phyloP scores from a whole-genome alignment of 169 alveolate species.

The Plasmodium blacklocki region DNA sequence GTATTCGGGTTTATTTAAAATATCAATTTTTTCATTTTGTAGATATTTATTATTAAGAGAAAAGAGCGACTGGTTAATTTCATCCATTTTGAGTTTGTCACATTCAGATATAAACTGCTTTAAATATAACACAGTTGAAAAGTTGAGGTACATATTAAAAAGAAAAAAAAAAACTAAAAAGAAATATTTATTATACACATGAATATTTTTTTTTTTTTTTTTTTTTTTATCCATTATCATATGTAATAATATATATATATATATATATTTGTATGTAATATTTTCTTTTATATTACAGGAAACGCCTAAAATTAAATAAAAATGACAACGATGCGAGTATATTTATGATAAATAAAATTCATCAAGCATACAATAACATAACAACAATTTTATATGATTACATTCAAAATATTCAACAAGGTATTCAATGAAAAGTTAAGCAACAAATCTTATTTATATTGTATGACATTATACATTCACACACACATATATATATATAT shows the following conservation, averaged over 20 bases:
- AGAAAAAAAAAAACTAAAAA: background rate
- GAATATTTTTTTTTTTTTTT: background rate
- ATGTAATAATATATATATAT: background rate
- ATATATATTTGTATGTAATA: background rate
- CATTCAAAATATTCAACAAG: constrained; percentile 73
- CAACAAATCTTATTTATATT: background rate
- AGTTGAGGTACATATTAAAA: constrained; percentile 39
- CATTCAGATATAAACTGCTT: constrained; percentile 73
- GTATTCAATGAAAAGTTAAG: constrained; percentile 21
- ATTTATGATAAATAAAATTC: constrained; percentile 70
- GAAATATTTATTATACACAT: background rate
- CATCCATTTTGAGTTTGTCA: constrained; percentile 59
- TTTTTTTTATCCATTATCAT: background rate
- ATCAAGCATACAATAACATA: constrained; percentile 74
- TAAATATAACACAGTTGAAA: constrained; percentile 72
- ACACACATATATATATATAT: background rate
- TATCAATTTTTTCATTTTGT: background rate
- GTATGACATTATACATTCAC: too few relatives aligned
- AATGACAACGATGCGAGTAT: constrained; percentile 76
- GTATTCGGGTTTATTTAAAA: background rate
- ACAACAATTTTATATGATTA: constrained; percentile 74
- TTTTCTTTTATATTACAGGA: constrained; percentile 11
- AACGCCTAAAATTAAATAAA: constrained; percentile 51
- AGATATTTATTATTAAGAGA: constrained; percentile 61
- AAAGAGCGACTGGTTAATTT: constrained; percentile 74